Evolutionary conservation across 257 asterid genomes (phyloP), one percentile per base, ranked within the genome.

Genomic region (Salvia hispanica): DNA sequence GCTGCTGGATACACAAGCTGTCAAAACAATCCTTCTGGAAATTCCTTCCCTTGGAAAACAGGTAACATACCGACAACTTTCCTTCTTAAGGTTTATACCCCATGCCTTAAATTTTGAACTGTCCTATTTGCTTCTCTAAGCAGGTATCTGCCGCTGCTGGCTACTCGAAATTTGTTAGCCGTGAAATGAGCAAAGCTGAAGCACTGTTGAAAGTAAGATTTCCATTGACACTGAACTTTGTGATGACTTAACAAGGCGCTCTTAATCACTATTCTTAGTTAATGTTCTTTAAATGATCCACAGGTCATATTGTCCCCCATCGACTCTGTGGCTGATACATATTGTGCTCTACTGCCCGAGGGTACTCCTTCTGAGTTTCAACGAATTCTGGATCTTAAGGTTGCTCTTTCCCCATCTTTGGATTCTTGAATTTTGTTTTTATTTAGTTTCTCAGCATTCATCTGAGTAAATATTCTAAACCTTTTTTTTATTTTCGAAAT

Each of bases 181-280:
- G 96, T 62, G 99, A 94, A 80, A 94, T 91, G 97, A 94, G 99
- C 95, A 94, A 94, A 83, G 99, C 99, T 51, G 99, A 94, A 85
- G 97, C 99, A 72, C 81, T 94, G 53, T 77, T 94, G 66, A 94
- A 94, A 95, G 97, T 88, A 68, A 69, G 72, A 62, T 58, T 53
- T 71, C 44, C 31, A 12, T 39, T 21, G 42, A 21, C 43, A 10
- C 28, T 61, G 48, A 16, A 4, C n/a, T 47, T 69, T 25, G 11
- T 33, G 40, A 34, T 4, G 42, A 11, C 72, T 72, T 67, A 6
- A 16, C 65, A 9, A 25, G 62, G 15, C 42, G 8, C 60, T 16
- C 36, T 67, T 56, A 25, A 59, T 43, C 69, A 51, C 43, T 50
- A 21, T 62, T 51, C 56, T 39, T 43, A 64, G 58, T 63, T 60